Conservation (phyloP, 129 eudicot species). For the Sambucus nigra region DNA sequence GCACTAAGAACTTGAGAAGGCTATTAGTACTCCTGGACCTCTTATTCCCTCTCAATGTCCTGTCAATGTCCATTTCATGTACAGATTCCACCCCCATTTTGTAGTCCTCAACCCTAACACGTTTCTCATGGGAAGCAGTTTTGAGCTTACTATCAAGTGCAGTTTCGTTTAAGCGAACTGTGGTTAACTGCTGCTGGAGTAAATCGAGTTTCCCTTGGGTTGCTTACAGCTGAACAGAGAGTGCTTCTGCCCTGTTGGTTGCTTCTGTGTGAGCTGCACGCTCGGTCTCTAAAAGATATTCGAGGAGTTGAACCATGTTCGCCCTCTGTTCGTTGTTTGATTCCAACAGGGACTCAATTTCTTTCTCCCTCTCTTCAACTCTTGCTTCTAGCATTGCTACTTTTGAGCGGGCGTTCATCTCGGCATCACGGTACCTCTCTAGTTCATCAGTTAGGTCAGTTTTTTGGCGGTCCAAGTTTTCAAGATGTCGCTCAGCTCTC, state of each 20-base stretch:
- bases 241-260: constrained; percentile 77
- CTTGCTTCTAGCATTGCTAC: constrained; percentile 60
- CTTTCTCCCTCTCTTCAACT: constrained; percentile 74
- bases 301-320: constrained; percentile 66
- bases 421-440: constrained; percentile 40
- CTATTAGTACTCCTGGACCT: constrained; percentile 54
- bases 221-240: constrained; percentile 72
- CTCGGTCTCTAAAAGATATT: constrained; percentile 57
- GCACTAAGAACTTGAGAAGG: constrained; percentile 33
- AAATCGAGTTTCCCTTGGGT: constrained; percentile 77
- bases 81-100: constrained; percentile 63
- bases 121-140: constrained; percentile 77
- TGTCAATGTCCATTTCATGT: constrained; percentile 46
- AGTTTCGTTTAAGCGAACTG: constrained; percentile 52
- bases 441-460: constrained; percentile 44
- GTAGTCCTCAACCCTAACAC: constrained; percentile 55
- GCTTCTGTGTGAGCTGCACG: constrained; percentile 84
- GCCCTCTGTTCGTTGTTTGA: constrained; percentile 80
- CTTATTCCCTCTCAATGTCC: constrained; percentile 39
- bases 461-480: constrained; percentile 62
- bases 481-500: constrained; percentile 66
- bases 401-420: constrained; percentile 65
- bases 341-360: constrained; percentile 57
- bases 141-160: constrained; percentile 68
- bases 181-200: constrained; percentile 74